phyloP scores from a whole-genome alignment of 768 basidiomycete species.

The Pisolithus albus region DNA sequence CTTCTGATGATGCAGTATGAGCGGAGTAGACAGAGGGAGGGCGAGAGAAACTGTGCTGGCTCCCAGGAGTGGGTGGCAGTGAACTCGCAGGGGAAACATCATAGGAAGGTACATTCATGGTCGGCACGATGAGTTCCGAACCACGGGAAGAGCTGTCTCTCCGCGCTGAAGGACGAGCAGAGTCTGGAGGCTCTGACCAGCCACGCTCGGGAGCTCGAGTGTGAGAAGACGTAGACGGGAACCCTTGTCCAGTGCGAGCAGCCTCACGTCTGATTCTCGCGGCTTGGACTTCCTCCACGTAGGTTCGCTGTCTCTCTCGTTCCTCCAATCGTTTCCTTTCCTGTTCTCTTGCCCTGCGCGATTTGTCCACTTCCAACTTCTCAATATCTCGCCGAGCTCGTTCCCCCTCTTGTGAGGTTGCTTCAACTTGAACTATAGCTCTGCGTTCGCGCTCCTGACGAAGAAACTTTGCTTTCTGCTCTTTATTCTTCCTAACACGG shows the following conservation, averaged over 20 bases:
- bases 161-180: constrained; percentile 20
- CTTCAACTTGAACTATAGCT: constrained; percentile 32
- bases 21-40: constrained; percentile 52
- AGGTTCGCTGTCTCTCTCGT: constrained; percentile 46
- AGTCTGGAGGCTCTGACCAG: constrained; percentile 34
- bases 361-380: constrained; percentile 42
- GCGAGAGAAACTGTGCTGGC: constrained; percentile 37
- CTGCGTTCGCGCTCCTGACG: constrained; percentile 52
- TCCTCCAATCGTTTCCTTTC: constrained; percentile 37
- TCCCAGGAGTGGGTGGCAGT: constrained; percentile 30
- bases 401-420: constrained; percentile 34
- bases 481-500: constrained; percentile 64
- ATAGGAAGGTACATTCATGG: constrained; percentile 23
- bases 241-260: constrained; percentile 39
- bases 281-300: constrained; percentile 54
- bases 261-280: constrained; percentile 56
- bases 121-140: constrained; percentile 38
- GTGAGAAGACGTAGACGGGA: constrained; percentile 14
- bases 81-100: constrained; percentile 52
- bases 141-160: constrained; percentile 32
- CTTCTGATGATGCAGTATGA: constrained; percentile 53
- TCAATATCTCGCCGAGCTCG: constrained; percentile 41
- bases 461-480: constrained; percentile 65
- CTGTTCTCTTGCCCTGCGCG: constrained; percentile 36
- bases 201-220: constrained; percentile 22